A percentile compares a stretch with the other conserved stretches of the same genome.
Conservation (phyloP, 2,329 filamentous ascomycete species). For the Ascochyta fabae region DNA sequence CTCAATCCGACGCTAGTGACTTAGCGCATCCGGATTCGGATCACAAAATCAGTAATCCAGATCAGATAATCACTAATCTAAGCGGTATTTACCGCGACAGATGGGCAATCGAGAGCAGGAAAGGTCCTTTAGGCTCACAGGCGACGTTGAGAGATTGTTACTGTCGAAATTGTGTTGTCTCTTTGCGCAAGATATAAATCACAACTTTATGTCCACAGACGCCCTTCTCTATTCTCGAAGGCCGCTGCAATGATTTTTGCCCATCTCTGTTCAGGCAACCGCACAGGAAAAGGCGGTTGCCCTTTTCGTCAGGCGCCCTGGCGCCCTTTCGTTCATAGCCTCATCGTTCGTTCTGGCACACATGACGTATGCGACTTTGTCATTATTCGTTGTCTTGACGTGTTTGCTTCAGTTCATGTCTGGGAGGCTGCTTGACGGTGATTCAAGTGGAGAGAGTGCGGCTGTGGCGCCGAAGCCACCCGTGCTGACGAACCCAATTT, state of each 20-base stretch:
- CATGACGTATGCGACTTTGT: too few species aligned
- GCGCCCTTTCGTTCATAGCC: background rate
- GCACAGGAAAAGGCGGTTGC: constrained; percentile 3
- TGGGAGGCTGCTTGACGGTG: too few species aligned
- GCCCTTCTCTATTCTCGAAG: background rate
- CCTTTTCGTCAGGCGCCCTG: background rate
- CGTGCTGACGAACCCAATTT: background rate
- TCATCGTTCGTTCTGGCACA: background rate
- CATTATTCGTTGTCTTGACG: too few species aligned
- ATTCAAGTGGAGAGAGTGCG: background rate
- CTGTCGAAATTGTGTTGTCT: background rate
- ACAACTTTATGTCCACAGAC: background rate
- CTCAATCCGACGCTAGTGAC: too few species aligned
- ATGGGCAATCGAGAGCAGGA: too few species aligned
- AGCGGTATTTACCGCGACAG: too few species aligned
- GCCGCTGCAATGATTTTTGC: background rate
- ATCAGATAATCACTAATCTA: too few species aligned
- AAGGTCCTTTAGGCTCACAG: background rate
- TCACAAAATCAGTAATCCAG: too few species aligned
- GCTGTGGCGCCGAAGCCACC: background rate
- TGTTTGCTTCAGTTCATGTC: too few species aligned
- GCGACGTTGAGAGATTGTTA: background rate
- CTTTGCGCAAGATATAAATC: background rate
- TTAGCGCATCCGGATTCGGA: too few species aligned
- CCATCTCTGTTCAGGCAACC: background rate